Base-by-base conservation (phyloP, 306 rosid species). In the Vigna angularis region DNA sequence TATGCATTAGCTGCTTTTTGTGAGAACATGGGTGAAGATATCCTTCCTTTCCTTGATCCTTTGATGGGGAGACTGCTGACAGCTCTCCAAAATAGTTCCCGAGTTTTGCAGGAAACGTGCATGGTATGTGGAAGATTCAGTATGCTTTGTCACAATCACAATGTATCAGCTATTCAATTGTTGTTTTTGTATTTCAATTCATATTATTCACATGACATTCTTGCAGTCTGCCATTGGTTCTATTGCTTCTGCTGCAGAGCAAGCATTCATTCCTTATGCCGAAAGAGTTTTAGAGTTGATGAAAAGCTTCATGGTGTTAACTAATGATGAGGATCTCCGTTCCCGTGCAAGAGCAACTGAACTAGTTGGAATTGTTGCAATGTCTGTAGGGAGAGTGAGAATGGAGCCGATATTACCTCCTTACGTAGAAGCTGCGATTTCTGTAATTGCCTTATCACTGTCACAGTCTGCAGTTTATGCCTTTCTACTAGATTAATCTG, bases 1-100 rank as follows among this genome's bases (percentile, higher is more conserved):
- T 96, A 96, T 85, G 98, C 99, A 61, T 83, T 96, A 94, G 99
- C 99, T 72, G 99, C 99, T 80, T 96, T 96, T 82, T 93, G 92
- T 49, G 99, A 96, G 86, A 88, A 96, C 88, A 96, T 96, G 99
- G 99, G 97, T 18, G 94, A 91, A 85, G 97, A 93, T 86, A 96
- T 96, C 76, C 98, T 90, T 85, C 97, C 96, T 65, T 96, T 88
- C 76, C 94, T 96, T 16, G 96, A 96, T 90, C 93, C 98, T 55
- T 85, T 96, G 91, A 93, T 93, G 99, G 92, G 84, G 58, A 93
- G 90, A 84, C 78, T 96, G 70, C 80, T 93, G 81, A 82, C 91
- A 73, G 92, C 98, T 58, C 97, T 96, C 76, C 98, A 96, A 74
- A 91, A 66, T 72, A 93, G 96, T 79, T 85, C 96, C 61, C 90